Evolutionary conservation across 2,329 filamentous ascomycete species (phyloP).

Genomic region (Chaetothyriales sp.): DNA sequence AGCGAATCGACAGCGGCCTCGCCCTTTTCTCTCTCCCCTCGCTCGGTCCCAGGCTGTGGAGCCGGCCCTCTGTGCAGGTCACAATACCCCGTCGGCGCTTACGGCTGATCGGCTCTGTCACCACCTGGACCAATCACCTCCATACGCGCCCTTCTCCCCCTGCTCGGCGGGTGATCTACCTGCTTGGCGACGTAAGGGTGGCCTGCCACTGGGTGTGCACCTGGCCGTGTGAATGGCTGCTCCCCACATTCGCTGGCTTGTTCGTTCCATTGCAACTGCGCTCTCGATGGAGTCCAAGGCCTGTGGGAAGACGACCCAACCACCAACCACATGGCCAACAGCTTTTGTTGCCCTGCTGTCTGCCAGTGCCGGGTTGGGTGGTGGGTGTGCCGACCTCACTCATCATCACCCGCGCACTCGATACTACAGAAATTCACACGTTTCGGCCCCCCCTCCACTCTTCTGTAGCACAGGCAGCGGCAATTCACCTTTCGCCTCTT

Average conservation of each 20-base stretch:
- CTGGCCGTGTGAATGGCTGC: not conserved
- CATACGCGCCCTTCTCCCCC: not conserved
- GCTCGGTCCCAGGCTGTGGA: no score
- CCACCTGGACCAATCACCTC: not conserved
- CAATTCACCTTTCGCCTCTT: not conserved
- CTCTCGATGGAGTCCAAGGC: not conserved
- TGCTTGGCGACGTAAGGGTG: not conserved
- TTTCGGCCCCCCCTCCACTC: no score
- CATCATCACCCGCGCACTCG: no score
- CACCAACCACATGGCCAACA: not conserved
- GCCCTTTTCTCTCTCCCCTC: no score
- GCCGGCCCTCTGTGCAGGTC: not conserved
- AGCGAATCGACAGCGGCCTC: not conserved
- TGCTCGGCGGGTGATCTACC: not conserved
- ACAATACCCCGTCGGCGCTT: not conserved
- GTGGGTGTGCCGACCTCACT: no score
- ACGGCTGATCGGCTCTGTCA: not conserved
- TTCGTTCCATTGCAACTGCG: not conserved
- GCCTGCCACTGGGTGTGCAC: not conserved
- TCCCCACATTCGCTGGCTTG: not conserved
- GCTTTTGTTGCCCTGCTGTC: not conserved
- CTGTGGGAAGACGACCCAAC: not conserved
- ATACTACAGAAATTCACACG: no score
- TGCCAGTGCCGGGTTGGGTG: not conserved
- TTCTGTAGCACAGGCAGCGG: not conserved